Conservation (phyloP, 1,284 basidiomycete species). For the Ganoderma resinaceum region DNA sequence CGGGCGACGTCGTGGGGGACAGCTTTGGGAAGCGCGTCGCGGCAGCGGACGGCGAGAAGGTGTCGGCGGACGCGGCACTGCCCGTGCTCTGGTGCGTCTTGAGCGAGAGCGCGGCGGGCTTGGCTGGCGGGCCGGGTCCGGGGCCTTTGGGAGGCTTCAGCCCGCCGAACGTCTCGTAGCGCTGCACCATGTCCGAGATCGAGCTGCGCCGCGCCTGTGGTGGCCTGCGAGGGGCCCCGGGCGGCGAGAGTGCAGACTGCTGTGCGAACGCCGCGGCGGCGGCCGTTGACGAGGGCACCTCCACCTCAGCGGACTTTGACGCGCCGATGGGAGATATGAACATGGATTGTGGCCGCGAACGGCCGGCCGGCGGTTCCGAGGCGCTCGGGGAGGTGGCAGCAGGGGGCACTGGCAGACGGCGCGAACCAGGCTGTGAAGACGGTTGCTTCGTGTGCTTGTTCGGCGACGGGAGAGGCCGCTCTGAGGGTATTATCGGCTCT, state of each 20-base stretch:
- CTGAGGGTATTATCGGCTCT: constrained; percentile 23
- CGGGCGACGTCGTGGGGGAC: constrained; percentile 40
- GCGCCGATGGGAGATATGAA: constrained; percentile 64
- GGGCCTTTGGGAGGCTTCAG: constrained; percentile 20
- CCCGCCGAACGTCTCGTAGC: constrained; percentile 70
- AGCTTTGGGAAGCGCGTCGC: constrained; percentile 42
- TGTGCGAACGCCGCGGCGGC: constrained; percentile 50
- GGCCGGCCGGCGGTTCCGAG: constrained; percentile 34
- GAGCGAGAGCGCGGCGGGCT: constrained; percentile 41
- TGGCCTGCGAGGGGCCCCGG: constrained; percentile 35
- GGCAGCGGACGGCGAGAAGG: constrained; percentile 37
- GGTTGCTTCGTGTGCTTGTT: constrained; percentile 36
- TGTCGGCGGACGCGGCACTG: constrained; percentile 23
- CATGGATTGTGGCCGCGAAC: constrained; percentile 76
- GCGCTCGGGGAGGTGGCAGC: constrained; percentile 18
- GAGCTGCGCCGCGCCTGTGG: constrained; percentile 66
- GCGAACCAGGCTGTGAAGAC: constrained; percentile 13
- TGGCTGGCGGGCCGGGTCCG: constrained; percentile 36
- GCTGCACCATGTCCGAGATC: constrained; percentile 83
- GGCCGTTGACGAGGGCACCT: constrained; percentile 38
- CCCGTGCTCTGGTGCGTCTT: constrained; percentile 34
- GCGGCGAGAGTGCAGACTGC: constrained; percentile 34
- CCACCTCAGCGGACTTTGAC: constrained; percentile 40
- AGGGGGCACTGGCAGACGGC: constrained; percentile 21
- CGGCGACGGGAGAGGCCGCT: constrained; percentile 28